Conservation (phyloP, 805 yeast species). For the Teunomyces barrocoloradensis region DNA sequence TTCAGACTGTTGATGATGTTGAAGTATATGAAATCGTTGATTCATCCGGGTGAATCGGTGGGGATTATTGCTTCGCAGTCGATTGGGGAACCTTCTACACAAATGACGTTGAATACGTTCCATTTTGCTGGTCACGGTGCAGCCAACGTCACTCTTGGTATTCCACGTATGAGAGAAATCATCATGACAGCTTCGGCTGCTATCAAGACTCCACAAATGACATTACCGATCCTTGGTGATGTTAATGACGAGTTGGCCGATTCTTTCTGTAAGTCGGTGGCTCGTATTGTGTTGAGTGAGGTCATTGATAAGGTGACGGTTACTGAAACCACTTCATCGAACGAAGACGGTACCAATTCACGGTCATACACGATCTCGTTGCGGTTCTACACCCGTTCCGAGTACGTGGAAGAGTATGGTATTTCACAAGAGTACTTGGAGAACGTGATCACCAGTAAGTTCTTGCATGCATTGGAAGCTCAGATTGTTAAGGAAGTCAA, state of each 20-base stretch:
- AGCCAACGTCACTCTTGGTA: constrained; percentile 98
- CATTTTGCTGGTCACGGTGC: constrained; percentile 99
- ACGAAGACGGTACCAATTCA: constrained; percentile 44
- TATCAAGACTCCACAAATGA: constrained; percentile 99
- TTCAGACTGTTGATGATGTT: constrained; percentile 97
- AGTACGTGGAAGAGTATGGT: constrained; percentile 87
- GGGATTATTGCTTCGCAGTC: constrained; percentile 98
- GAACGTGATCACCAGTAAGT: constrained; percentile 57
- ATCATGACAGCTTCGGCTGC: constrained; percentile 97
- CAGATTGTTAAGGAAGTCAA: constrained; percentile 77
- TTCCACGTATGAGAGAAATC: constrained; percentile 99
- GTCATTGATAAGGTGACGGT: constrained; percentile 82
- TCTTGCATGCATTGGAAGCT: constrained; percentile 68
- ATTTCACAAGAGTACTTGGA: constrained; percentile 78
- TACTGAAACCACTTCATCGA: constrained; percentile 79
- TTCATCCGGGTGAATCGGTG: constrained; percentile 96
- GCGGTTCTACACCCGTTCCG: constrained; percentile 69
- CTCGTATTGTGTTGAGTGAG: constrained; percentile 82
- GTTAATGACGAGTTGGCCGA: constrained; percentile 87
- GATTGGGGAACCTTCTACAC: constrained; percentile 98
- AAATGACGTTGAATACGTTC: constrained; percentile 96
- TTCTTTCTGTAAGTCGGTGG: constrained; percentile 86
- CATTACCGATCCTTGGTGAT: constrained; percentile 76
- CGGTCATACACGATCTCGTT: constrained; percentile 76
- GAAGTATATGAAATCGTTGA: constrained; percentile 94